phyloP scores from a whole-genome alignment of 345 rosid genomes.

The Melastoma malabathricum region DNA sequence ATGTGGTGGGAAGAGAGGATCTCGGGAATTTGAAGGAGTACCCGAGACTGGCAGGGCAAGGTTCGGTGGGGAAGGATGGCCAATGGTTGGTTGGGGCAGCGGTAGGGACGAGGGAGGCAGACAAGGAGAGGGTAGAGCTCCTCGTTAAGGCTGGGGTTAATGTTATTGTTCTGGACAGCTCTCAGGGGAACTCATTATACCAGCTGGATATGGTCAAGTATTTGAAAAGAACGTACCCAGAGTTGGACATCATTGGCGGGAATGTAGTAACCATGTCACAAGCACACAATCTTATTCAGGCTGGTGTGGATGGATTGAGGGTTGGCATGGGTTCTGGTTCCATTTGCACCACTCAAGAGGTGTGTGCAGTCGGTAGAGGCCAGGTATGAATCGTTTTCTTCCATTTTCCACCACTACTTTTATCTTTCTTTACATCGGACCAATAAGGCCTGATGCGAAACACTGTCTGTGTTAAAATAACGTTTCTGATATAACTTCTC shows the following conservation, averaged over 20 bases:
- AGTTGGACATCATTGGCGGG: slow-evolving; percentile 80
- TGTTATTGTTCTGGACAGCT: slow-evolving; percentile 72
- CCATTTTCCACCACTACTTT: background rate
- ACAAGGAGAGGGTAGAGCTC: slow-evolving; percentile 69
- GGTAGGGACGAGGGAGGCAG: slow-evolving; percentile 64
- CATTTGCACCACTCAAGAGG: slow-evolving; percentile 93
- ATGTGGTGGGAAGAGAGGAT: slow-evolving; percentile 53
- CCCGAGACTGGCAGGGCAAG: slow-evolving; percentile 55
- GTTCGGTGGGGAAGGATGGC: slow-evolving; percentile 59
- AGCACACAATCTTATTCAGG: slow-evolving; percentile 73
- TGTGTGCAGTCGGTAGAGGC: slow-evolving; percentile 90
- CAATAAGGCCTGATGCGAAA: background rate
- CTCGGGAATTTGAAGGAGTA: slow-evolving; percentile 58
- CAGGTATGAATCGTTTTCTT: slow-evolving; percentile 38
- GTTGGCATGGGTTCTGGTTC: slow-evolving; percentile 97
- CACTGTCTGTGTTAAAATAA: too few species aligned
- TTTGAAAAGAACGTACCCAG: slow-evolving; percentile 48
- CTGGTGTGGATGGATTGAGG: slow-evolving; percentile 75
- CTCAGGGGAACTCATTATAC: slow-evolving; percentile 83
- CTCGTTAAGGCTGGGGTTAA: slow-evolving; percentile 58
- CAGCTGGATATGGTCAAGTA: slow-evolving; percentile 84
- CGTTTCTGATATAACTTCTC: too few species aligned
- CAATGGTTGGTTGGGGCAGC: slow-evolving; percentile 94
- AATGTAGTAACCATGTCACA: slow-evolving; percentile 81
- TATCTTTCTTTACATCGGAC: background rate